Base-by-base conservation (phyloP, 2,329 filamentous ascomycete species). In the Fusarium sp. region DNA sequence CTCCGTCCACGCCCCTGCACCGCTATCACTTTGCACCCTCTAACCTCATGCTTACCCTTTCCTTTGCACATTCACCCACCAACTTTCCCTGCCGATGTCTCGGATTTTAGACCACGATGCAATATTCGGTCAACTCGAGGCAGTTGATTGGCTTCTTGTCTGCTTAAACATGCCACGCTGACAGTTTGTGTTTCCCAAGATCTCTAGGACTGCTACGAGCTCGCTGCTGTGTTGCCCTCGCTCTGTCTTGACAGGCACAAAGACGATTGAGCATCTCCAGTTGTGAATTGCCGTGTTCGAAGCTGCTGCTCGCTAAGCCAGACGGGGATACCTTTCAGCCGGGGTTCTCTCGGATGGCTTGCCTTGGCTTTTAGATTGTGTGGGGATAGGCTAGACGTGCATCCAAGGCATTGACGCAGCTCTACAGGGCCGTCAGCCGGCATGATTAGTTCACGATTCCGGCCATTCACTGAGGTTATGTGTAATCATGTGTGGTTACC, bases 401-500 rank as follows among this genome's bases (percentile, higher is more conserved):
- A 82, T 79, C 74, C 76, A 83, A 82, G 78, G 82, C 82, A 83
- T 83, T 83, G 81, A 83, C 80, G 81, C 81, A 82, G 67, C 70
- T 68, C 65, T 80, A 75, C 81, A 82, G 81, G 81, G 78, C 71
- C 71, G 48, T 65, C 66, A 71, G 57, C 55, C 63, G 54, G 68
- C 65, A 66, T 70, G 61, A 66, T 69, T 70, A 73, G 69, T 66
- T 69, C 73, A 70, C 59, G 9, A 24, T 55, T 69, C 59, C 38
- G 33, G 39, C 56, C 56, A 69, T 51, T 65, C 69, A 67, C 63
- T 67, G 33, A 60, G 47, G 55, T 52, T 51, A 22, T 68, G 44
- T 62, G 56, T 47, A 52, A 22, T 56, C 68, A 24, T 63, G 36
- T 61, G 57, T 63, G 55, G 67, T 44, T 68, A 59, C 56, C 44